These are phyloP conservation scores for Persicaria maculosa DNA, from an alignment of 148 eudicot species.

Conservation along the genomic window DNA sequence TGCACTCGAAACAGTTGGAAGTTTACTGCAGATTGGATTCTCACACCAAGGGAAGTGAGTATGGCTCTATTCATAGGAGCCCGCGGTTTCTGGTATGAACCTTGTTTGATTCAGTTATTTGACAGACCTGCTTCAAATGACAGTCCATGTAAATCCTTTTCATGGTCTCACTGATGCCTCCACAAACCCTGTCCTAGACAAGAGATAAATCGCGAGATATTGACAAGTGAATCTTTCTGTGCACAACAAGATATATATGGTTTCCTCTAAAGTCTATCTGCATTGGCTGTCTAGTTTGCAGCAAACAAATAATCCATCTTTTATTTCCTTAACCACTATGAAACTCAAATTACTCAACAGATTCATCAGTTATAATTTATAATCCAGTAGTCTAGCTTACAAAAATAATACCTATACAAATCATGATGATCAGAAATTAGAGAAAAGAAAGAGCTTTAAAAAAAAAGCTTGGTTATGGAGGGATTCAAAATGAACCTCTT, in stretches of 20 bases:
- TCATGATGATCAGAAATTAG: background rate
- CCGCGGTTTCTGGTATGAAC: background rate
- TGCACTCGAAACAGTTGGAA: too few species aligned
- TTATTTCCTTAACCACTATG: background rate
- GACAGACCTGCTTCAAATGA: background rate
- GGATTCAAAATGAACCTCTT: background rate
- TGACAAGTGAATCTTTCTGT: too few species aligned
- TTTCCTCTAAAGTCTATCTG: background rate
- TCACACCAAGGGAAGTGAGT: background rate
- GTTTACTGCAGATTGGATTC: too few species aligned
- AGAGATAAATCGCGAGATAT: too few species aligned
- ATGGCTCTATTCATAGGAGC: background rate
- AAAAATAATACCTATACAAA: background rate
- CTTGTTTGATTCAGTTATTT: background rate
- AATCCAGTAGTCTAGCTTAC: background rate
- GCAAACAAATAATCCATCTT: background rate
- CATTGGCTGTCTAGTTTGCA: background rate
- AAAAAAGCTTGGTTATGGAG: background rate
- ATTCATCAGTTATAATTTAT: background rate
- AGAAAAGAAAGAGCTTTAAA: background rate
- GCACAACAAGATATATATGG: background rate
- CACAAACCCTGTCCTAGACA: too few species aligned
- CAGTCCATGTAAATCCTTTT: background rate
- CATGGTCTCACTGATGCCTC: too few species aligned
- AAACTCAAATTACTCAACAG: background rate